phyloP scores from a whole-genome alignment of 352 stramenopile species.

The Albugo candida region DNA sequence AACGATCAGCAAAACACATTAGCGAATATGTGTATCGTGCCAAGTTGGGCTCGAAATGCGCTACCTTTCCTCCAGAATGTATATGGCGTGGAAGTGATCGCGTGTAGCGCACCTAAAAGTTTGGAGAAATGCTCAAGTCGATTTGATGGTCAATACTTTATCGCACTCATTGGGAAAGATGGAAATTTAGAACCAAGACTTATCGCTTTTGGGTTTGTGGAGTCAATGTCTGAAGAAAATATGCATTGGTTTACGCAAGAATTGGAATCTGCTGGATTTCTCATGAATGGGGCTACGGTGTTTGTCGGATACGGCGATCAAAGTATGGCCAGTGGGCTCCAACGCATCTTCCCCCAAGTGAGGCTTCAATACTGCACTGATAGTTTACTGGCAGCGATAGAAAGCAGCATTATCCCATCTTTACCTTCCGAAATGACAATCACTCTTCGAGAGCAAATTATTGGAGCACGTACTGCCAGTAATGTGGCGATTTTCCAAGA shows the following conservation, averaged over 20 bases:
- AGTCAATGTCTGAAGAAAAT: background rate
- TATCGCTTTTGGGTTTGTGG: background rate
- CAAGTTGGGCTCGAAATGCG: background rate
- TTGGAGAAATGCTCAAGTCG: no score
- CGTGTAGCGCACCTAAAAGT: background rate
- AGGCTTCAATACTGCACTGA: background rate
- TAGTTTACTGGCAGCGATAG: background rate
- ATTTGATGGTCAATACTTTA: background rate
- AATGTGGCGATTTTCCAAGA: no score
- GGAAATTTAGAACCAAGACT: background rate
- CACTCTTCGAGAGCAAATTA: background rate
- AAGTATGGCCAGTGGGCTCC: background rate
- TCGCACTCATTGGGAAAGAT: background rate
- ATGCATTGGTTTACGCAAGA: background rate
- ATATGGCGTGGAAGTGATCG: background rate
- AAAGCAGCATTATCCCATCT: background rate
- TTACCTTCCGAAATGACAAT: background rate
- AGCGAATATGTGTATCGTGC: background rate
- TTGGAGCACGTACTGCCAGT: background rate
- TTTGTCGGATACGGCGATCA: background rate
- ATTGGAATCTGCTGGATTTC: background rate
- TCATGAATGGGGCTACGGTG: background rate
- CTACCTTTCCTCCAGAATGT: background rate
- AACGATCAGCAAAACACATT: background rate
- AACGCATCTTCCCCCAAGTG: background rate